These are phyloP conservation scores for Dothideomycetes sp. DNA, from an alignment of 2,329 filamentous ascomycete species.

Conservation along the genomic window DNA sequence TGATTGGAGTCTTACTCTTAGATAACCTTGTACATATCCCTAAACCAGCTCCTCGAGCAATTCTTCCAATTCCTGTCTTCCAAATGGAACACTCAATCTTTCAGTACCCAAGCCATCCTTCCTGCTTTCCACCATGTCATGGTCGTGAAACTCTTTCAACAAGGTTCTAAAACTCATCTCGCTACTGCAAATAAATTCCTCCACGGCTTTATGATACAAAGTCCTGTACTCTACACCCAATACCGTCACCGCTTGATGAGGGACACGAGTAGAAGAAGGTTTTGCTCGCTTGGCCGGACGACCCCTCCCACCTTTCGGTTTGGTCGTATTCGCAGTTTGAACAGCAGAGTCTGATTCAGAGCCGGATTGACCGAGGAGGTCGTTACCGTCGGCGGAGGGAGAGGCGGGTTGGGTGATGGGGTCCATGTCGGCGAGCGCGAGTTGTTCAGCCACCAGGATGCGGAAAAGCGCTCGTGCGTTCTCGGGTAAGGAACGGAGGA, in stretches of 20 bases:
- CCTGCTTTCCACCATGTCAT: slow-evolving; percentile 88
- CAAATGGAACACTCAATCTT: slow-evolving; percentile 73
- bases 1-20: too few species aligned
- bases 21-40: too few species aligned
- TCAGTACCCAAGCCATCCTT: slow-evolving; percentile 83
- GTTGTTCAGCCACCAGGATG: slow-evolving; percentile 73
- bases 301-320: slow-evolving; percentile 17
- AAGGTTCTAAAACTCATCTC: slow-evolving; percentile 93
- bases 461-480: slow-evolving; percentile 84
- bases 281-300: slow-evolving; percentile 12
- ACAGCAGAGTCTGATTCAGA: slow-evolving; percentile 19
- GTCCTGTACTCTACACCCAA: slow-evolving; percentile 79
- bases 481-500: slow-evolving; percentile 80
- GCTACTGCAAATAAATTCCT: slow-evolving; percentile 93
- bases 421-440: slow-evolving; percentile 53
- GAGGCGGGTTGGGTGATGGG: slow-evolving; percentile 13
- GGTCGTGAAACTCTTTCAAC: slow-evolving; percentile 95
- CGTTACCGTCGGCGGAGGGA: slow-evolving; percentile 6
- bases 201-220: slow-evolving; percentile 88
- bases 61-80: slow-evolving; percentile 77
- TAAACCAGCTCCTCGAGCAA: slow-evolving; percentile 66
- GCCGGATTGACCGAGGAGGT: slow-evolving; percentile 7
- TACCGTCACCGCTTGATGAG: slow-evolving; percentile 20
- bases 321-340: slow-evolving; percentile 20
- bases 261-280: background rate